Evolutionary conservation across 208 protist genomes (phyloP).

Genomic region (Polymyxa betae): DNA sequence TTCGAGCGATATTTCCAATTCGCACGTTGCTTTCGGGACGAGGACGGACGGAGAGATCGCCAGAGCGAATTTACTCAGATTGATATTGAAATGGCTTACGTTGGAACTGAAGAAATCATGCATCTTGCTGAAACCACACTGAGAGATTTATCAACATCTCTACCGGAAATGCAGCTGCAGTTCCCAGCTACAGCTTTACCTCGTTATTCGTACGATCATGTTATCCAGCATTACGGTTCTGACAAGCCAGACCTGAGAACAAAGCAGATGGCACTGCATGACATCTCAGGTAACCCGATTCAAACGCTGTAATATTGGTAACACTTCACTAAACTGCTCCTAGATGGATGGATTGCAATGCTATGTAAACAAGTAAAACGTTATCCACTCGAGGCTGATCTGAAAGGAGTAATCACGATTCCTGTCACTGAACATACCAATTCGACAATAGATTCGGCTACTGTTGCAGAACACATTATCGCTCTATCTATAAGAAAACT

Average conservation of each 20-base stretch:
- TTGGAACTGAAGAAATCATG: constrained; percentile 14
- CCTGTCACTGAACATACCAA: too few species aligned
- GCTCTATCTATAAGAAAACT: too few species aligned
- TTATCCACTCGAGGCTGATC: neutral
- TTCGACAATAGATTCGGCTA: too few species aligned
- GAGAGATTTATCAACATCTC: neutral
- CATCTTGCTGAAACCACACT: neutral
- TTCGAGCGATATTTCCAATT: constrained; percentile 82
- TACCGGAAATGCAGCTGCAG: neutral
- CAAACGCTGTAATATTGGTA: neutral
- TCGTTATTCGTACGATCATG: neutral
- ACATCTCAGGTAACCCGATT: neutral
- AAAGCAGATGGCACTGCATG: constrained; percentile 51
- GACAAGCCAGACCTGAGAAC: constrained; percentile 66
- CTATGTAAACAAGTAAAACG: neutral
- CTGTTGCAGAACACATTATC: too few species aligned
- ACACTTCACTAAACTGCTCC: neutral
- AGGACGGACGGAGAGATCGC: constrained; percentile 76
- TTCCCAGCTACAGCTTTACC: neutral
- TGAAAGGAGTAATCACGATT: neutral
- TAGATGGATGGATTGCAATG: neutral
- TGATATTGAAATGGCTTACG: constrained; percentile 60
- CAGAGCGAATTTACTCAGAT: constrained; percentile 85
- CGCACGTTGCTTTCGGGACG: constrained; percentile 76
- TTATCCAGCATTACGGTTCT: constrained; percentile 54